phyloP scores from a whole-genome alignment of 495 filamentous ascomycete genomes.

The Penicillium cataractarum region DNA sequence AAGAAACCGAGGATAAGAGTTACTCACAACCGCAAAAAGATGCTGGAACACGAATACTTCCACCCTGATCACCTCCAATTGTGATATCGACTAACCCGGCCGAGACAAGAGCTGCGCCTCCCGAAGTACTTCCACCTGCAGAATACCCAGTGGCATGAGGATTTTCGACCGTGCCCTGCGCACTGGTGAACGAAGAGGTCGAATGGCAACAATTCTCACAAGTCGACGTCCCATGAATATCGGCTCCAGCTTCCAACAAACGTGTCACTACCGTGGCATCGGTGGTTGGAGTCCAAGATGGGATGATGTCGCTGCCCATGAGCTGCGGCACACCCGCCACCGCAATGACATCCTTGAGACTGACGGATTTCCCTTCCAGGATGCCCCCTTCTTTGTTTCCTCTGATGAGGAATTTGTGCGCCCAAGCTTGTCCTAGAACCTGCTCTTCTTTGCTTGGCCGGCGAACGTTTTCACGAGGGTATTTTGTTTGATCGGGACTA shows the following conservation, averaged over 20 bases:
- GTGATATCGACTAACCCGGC: conserved; percentile 54
- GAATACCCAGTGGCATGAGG: conserved; percentile 52
- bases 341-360: conserved; percentile 55
- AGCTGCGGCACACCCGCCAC: conserved; percentile 46
- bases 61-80: conserved; percentile 65
- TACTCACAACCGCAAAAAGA: conserved; percentile 48
- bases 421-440: conserved; percentile 39
- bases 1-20: not conserved
- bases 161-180: conserved; percentile 55
- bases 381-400: conserved; percentile 54
- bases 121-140: conserved; percentile 60
- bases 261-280: conserved; percentile 54
- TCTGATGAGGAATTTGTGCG: conserved; percentile 35
- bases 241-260: conserved; percentile 47
- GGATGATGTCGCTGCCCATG: conserved; percentile 40
- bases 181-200: conserved; percentile 47
- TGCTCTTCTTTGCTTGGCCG: conserved; percentile 33
- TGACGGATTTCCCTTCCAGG: conserved; percentile 80
- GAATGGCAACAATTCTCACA: conserved; percentile 54
- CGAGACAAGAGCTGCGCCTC: conserved; percentile 58
- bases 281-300: conserved; percentile 43
- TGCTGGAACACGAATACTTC: conserved; percentile 60
- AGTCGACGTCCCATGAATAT: conserved; percentile 47
- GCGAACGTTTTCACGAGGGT: conserved; percentile 37
- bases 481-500: conserved; percentile 27